Base-by-base conservation (phyloP, 1,284 basidiomycete species). In the Melampsora americana region DNA sequence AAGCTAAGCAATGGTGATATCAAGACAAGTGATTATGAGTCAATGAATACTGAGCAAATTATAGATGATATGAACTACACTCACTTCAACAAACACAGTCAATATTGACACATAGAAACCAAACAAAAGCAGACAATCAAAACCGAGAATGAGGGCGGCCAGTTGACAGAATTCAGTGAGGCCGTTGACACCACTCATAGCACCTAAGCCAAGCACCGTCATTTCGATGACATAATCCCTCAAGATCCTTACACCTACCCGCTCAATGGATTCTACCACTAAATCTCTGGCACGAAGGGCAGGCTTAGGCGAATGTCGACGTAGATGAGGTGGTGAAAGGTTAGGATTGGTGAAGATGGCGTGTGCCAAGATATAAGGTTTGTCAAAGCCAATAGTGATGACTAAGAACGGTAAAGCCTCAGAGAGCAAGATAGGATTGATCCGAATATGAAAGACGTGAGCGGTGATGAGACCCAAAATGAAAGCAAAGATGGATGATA, bases 361-460 rank as follows among this genome's bases (percentile, higher is more conserved):
- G 35, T 90, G 88, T 0, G 94, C 94, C 53, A 99, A 89, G 14
- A 92, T 88, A 77, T 95, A 90, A 0, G 95, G 95, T 84, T 99
- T 99, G 84, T 99, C 95, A 82, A 98, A 99, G 16, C 95, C 95
- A 76, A 99, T 90, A 0, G 93, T 95, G 83, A 96, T 96, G 60
- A 99, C 95, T 50, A 99, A 86, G 89, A 99, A 99, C 0, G 95
- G 95, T 1, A 99, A 87, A 0, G 95, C 95, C 83, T 99, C 96
- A 18, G 92, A 94, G 44, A 99, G 86, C 20, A 90, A 89, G 76
- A 99, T 90, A 1, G 93, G 93, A 83, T 99, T 94, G 80, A 99
- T 90, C 7, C 90, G 90, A 73, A 99, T 92, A 79, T 88, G 87
- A 77, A 96, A 86, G 64, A 90, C 86, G 83, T 92, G 89, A 2